Base-by-base conservation (phyloP, 2,329 filamentous ascomycete species). In the Juglanconis sp. region DNA sequence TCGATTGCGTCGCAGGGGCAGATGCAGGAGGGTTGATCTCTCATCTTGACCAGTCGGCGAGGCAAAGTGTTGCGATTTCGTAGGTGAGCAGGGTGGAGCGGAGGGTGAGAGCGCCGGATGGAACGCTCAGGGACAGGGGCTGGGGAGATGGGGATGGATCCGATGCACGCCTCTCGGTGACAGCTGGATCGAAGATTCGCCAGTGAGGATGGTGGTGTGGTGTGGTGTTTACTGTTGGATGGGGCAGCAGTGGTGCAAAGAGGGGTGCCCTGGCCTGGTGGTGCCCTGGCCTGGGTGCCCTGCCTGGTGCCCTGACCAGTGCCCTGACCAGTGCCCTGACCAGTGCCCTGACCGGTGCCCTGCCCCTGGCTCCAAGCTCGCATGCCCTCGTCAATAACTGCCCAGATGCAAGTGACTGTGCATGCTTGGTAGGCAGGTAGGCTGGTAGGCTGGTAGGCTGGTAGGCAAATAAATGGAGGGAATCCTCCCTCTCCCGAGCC, bases 41-140 rank as follows among this genome's bases (percentile, higher is more conserved):
- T 65, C 51, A 63, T 67, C 64, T 64, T 32, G 36, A 44, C 5
- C 61, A 60, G 53, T 58, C 56, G 52, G 50, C 56, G 36, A 61
- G 34, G 32, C 42, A 61, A 61, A 64, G 66, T 67, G 65, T 61
- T 66, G 62, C 65, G 59, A 65, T 60, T 64, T 66, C 46, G 61
- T 57, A 58, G 57, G 56, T 63, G 60, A 40, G 10, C 47, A 49
- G 47, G 30, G 48, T 51, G 48, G 48, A 38, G 53, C 46, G 42
- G 15, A 24, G 17, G 24, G 13, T 5, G 53, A 46, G n/a, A n/a
- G 34, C 6, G 30, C 32, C 24, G 30, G 31, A 32, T 44, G 48
- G 34, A 52, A 38, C 49, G 2, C 49, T 52, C 49, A 38, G 34
- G 49, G 34, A 24, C 49, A 52, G 34, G 10, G 49, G 24, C 24